Percentiles rank a stretch among this genome's conserved stretches.
Evolutionary conservation across 805 yeast species (phyloP).

Genomic region (Hanseniaspora lindneri): DNA sequence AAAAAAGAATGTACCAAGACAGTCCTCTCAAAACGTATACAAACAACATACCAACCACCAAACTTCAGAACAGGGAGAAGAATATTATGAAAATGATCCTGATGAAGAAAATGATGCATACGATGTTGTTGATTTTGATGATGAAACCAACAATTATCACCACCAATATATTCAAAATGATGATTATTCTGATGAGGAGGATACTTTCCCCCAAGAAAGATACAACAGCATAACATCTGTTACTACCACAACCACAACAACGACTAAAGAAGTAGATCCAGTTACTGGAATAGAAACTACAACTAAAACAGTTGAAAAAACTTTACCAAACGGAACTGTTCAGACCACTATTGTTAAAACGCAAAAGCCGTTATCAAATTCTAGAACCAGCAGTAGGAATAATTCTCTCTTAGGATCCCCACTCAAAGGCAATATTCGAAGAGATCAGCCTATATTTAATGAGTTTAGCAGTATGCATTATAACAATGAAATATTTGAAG

Average conservation of each 20-base stretch:
- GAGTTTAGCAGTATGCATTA: slow-evolving; percentile 4
- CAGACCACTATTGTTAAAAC: slow-evolving; percentile 1
- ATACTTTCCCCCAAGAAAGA: background rate
- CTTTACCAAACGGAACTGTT: slow-evolving; percentile 17
- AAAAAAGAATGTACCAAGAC: too few relatives aligned
- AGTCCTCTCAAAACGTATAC: too few relatives aligned
- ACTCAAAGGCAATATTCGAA: background rate
- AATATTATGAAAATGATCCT: background rate
- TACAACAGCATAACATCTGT: slow-evolving; percentile 8
- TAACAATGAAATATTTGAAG: background rate
- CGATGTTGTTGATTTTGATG: slow-evolving; percentile 9
- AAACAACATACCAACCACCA: too few relatives aligned
- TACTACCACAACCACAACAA: slow-evolving; percentile 12
- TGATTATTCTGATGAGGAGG: slow-evolving; percentile 1
- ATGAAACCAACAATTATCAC: too few relatives aligned
- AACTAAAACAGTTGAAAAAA: slow-evolving; percentile 27
- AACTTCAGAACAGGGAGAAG: too few relatives aligned
- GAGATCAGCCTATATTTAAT: slow-evolving; percentile 2
- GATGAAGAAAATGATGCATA: slow-evolving; percentile 2
- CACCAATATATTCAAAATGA: too few relatives aligned
- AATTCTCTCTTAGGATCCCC: slow-evolving; percentile 7
- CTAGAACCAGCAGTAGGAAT: slow-evolving; percentile 18
- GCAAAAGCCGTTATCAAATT: slow-evolving; percentile 22
- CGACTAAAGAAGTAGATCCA: slow-evolving; percentile 3
- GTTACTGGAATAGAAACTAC: background rate